Evolutionary conservation across 2,329 filamentous ascomycete genomes (phyloP), one percentile per base, ranked within the genome.

Genomic region (Phialophora tarda): DNA sequence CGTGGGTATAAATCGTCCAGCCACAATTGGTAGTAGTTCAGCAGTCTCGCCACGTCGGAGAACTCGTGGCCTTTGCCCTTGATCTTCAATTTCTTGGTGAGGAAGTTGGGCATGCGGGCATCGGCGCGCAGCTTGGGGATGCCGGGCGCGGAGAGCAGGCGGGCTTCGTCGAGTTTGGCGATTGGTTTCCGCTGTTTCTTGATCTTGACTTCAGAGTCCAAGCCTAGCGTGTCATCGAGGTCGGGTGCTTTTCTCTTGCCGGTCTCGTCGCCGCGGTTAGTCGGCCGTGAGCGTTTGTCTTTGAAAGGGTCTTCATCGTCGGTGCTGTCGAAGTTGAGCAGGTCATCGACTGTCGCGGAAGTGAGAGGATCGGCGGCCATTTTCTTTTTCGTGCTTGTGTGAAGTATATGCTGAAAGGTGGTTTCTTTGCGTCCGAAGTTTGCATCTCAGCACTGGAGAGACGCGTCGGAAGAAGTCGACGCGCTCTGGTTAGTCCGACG

Each of bases 51-150:
- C 11, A 93, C 87, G 75, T 99, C 95, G 21, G 90, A 89, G 78
- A 95, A 98, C 89, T 99, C 95, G 76, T 98, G 92, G 0, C 93
- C 94, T 78, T 96, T 98, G 58, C 95, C 95, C 76, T 94, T 96
- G 72, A 97, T 88, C 24, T 66, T 58, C 47, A 73, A 48, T 38
- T 67, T 71, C 44, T 68, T 67, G 23, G 69, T 62, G 21, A 71
- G 58, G 32, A 61, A 61, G 21, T 70, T 66, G 4, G 65, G 66
- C 3, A 69, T 71, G 28, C 71, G 64, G 17, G 67, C 62, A 21
- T 71, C 63, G 21, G 59, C 86, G 50, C 91, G 88, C 60, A 99
- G 81, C 73, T 90, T 92, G 1, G 92, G 92, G 67, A 99, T 93
- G 0, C 95, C 95, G 56, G 88, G 85, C 23, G 89, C 85, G 3